Evolutionary conservation across 1,139 yeast species (phyloP), one percentile per base, ranked within the genome.

Genomic region (Suhomyces kunorum): DNA sequence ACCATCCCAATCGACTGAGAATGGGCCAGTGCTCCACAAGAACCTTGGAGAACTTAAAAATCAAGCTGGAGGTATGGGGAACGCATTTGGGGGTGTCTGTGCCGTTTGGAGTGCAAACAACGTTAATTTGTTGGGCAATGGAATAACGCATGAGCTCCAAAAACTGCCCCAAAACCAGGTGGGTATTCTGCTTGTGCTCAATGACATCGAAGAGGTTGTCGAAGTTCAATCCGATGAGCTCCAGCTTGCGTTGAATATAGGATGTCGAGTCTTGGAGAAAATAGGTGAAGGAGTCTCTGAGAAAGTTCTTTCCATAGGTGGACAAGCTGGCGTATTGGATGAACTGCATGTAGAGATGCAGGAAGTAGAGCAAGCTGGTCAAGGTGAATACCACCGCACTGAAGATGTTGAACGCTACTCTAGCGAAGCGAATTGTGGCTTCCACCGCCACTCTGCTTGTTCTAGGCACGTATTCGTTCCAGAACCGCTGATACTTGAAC

Each of bases 251-350:
- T 14, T 35, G 35, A 5, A 44, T 34, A 38, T 40, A 25, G 17
- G 40, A 29, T 6, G 34, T 25, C 20, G 55, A 49, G 40, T 63
- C 50, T 18, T 63, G 48, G 13, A 62, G 36, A 3, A 59, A 31
- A 44, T 50, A 68, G 2, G 72, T 63, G 32, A 59, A 36, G 17
- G 60, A 47, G 45, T 68, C 73, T 24, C 48, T 34, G 19, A 64
- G 42, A 37, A 63, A 63, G 42, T 59, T 62, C 15, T 51, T 49
- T 3, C 70, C 63, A 45, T 56, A 66, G 3, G 73, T 64, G 17
- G 63, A 53, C 34, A 58, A 49, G 42, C 64, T 59, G 32, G 68
- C 65, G 41, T 60, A 61, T 28, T 52, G 44, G 34, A 61, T 51
- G 12, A 64, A 39, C 14, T 48, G 35, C 35, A 47, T 43, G 12